phyloP scores from a whole-genome alignment of 495 filamentous ascomycete genomes.

The Aspergillus indologenus region DNA sequence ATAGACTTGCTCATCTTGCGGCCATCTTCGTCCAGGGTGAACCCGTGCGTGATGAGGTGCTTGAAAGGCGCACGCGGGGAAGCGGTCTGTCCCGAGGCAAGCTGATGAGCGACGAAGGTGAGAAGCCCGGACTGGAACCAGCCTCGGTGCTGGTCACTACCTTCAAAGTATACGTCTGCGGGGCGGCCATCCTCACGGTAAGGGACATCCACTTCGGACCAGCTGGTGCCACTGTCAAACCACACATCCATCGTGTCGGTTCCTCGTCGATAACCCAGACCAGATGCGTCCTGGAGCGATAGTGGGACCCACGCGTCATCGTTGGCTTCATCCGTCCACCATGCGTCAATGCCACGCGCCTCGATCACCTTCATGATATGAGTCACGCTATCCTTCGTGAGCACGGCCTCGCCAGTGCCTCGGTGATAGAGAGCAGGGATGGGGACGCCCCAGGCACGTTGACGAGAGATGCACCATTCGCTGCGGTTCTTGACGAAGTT shows the following conservation, averaged over 20 bases:
- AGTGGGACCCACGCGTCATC: conserved; percentile 71
- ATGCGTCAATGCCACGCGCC: conserved; percentile 77
- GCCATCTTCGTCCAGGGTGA: conserved; percentile 81
- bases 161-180: conserved; percentile 90
- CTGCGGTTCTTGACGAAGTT: conserved; percentile 82
- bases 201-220: conserved; percentile 58
- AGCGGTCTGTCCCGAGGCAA: conserved; percentile 36
- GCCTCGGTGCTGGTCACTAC: conserved; percentile 90
- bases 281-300: conserved; percentile 42
- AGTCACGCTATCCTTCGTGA: conserved; percentile 73
- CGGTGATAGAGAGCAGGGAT: conserved; percentile 85
- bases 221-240: conserved; percentile 98
- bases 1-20: conserved; percentile 98
- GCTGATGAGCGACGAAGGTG: conserved; percentile 67
- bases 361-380: conserved; percentile 81
- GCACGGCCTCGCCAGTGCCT: conserved; percentile 62
- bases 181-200: conserved; percentile 50
- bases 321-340: conserved; percentile 81
- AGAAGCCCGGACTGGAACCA: conserved; percentile 99
- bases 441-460: conserved; percentile 93
- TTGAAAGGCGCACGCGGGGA: conserved; percentile 65
- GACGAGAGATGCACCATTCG: conserved; percentile 99
- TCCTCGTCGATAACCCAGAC: conserved; percentile 61
- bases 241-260: conserved; percentile 99
- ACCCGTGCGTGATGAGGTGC: conserved; percentile 89